These are phyloP conservation scores for Aphanocladium album DNA, from an alignment of 2,329 filamentous ascomycete genomes.

Conservation along the genomic window DNA sequence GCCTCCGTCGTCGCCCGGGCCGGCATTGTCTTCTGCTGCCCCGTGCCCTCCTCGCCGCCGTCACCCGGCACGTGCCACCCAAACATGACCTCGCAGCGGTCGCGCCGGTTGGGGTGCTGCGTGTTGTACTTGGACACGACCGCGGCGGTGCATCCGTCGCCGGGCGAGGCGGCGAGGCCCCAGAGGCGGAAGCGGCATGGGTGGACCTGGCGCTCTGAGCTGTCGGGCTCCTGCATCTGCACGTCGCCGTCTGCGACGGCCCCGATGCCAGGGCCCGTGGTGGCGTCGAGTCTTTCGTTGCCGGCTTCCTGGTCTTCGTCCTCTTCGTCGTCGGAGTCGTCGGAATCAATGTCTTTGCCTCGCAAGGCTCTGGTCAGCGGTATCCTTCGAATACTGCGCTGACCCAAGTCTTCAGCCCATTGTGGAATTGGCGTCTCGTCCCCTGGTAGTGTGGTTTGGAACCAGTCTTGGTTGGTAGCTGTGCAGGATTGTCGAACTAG, in stretches of 20 bases:
- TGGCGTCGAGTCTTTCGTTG: too few relatives aligned
- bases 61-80: conserved; percentile 23
- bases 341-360: conserved; percentile 29
- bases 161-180: conserved; percentile 48
- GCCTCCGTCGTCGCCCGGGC: conserved; percentile 47
- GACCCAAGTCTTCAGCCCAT: conserved; percentile 45
- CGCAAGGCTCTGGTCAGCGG: conserved; percentile 41
- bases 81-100: conserved; percentile 33
- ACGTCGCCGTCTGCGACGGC: conserved; percentile 20
- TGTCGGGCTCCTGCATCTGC: conserved; percentile 25
- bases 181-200: conserved; percentile 48
- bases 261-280: too few relatives aligned
- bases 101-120: conserved; percentile 41
- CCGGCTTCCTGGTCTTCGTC: background rate
- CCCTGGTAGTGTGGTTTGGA: conserved; percentile 42
- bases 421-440: conserved; percentile 26
- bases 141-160: conserved; percentile 45
- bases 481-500: conserved; percentile 50
- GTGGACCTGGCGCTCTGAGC: conserved; percentile 37
- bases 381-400: conserved; percentile 39
- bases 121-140: conserved; percentile 46
- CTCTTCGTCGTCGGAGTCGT: conserved; percentile 25
- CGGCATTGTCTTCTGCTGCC: background rate
- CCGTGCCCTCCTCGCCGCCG: background rate
- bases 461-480: conserved; percentile 46